Base-by-base conservation (phyloP, 2,329 filamentous ascomycete genomes). In the Phoma herbarum region DNA sequence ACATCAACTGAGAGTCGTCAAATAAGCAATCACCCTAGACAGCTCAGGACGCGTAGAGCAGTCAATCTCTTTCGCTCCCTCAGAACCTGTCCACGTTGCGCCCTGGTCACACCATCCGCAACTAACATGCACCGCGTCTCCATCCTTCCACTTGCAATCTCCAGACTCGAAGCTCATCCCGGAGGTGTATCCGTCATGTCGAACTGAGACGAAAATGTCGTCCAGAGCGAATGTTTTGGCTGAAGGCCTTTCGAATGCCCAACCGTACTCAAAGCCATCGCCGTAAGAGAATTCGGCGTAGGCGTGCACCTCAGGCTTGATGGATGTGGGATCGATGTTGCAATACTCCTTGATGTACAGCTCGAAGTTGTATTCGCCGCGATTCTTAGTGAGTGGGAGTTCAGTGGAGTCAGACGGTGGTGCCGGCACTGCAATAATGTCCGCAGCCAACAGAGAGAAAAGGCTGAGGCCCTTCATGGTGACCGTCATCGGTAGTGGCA, bases 61-160 rank as follows among this genome's bases (percentile, higher is more conserved):
- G n/a, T 47, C 45, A 11, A 47, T 31, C 20, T n/a, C 20, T n/a
- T 16, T 22, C 3, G 11, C 20, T 9, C 20, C 29, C 4, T 23
- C 45, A 33, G 26, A 9, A 6, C 45, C 45, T 18, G 11, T 14
- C 45, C 45, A 47, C 1, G 18, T 12, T 2, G 18, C 18, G 12
- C 20, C 22, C n/a, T 25, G 29, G 16, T 47, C 45, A 29, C 45
- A 47, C 45, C 18, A 22, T 8, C 28, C 45, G 29, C 45, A 35
- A 12, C 22, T 25, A 3, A 4, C 33, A 12, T 22, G 2, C 18
- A 10, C 16, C 8, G 16, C 28, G 14, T 47, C 20, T 12, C 29
- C 20, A 35, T 47, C 45, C 20, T 23, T 47, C 45, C 45, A 47
- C 28, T 25, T 35, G 45, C 45, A 47, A 20, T 35, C 45, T 23